phyloP scores from a whole-genome alignment of 140 eudicot species.

The Erigeron philadelphicus region DNA sequence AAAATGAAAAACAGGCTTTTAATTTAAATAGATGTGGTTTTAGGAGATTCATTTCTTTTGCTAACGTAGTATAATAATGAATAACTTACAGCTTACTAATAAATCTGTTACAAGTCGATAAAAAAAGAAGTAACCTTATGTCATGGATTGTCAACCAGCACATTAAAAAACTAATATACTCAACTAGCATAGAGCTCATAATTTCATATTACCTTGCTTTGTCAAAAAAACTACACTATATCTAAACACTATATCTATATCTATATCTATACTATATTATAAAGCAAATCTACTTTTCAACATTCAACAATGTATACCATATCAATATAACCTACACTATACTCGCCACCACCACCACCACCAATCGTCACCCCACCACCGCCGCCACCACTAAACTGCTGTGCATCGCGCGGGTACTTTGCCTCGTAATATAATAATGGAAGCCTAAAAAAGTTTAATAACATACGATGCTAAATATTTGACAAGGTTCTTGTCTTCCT shows the following conservation, averaged over 20 bases:
- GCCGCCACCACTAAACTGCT: too few relatives aligned
- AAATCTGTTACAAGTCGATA: background rate
- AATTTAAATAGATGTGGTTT: background rate
- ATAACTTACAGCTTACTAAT: slow-evolving; percentile 4
- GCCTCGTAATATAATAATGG: background rate
- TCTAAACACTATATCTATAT: too few relatives aligned
- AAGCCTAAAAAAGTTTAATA: background rate
- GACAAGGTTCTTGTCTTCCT: background rate
- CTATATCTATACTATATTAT: too few relatives aligned
- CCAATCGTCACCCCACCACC: too few relatives aligned
- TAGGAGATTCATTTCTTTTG: too few relatives aligned
- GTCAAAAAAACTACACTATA: slow-evolving; percentile 11
- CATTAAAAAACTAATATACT: background rate
- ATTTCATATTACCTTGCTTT: slow-evolving; percentile 3
- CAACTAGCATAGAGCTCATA: background rate
- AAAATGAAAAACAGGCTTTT: background rate
- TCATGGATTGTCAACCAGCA: slow-evolving; percentile 7
- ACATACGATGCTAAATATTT: background rate
- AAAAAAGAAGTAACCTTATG: slow-evolving; percentile 2
- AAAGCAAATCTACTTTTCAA: too few relatives aligned
- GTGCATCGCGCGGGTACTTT: too few relatives aligned
- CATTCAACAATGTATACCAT: too few relatives aligned
- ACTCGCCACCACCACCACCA: too few relatives aligned
- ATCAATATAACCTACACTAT: too few relatives aligned
- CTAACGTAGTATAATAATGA: background rate